Evolutionary conservation across 257 asterid genomes (phyloP), one percentile per base, ranked within the genome.

Genomic region (Salvia miltiorrhiza): DNA sequence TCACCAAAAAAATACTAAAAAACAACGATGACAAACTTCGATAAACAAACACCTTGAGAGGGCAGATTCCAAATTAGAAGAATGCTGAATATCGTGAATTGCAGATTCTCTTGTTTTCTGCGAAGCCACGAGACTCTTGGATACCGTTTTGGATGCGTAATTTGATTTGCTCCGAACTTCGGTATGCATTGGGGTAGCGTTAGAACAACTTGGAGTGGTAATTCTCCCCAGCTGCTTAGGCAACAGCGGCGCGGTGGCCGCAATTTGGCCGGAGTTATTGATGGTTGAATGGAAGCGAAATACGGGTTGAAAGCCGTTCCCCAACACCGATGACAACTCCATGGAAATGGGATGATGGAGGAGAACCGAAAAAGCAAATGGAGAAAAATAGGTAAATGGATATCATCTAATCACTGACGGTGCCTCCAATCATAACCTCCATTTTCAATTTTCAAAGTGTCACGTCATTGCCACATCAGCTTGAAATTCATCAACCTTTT

Each of bases 41-140:
- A 57, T 26, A 35, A 10, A 59, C 50, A 41, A 17, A 30, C 40
- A 92, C 98, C 98, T 93, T 55, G 71, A 41, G 49, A 90, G 98
- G 84, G 95, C 95, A 73, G 90, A 76, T 24, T 67, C 84, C 92
- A 88, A 57, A 49, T 90, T 86, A 65, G 96, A 56, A 19, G 96
- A 82, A 26, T 84, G 61, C 71, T 85, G 93, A 76, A 93, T 79
- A 54, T 93, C 95, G 55, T 39, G 71, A 81, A 90, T 72, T 37
- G 92, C 92, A 14, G 88, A 83, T 70, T 88, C 85, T 56, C 82
- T 88, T 20, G 72, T 33, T 63, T 52, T 76, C 12, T 30, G 39
- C 14, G 81, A 66, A 63, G 75, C 73, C 1, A 80, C 65, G 11
- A 39, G 78, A 52, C 50, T 74, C 61, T 77, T 75, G n/a, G 79